A percentile compares a stretch with the other conserved stretches of the same genome.
Conservation (phyloP, 78 protist species). For the slime mould (Dictyostelium discoideum) region DNA sequence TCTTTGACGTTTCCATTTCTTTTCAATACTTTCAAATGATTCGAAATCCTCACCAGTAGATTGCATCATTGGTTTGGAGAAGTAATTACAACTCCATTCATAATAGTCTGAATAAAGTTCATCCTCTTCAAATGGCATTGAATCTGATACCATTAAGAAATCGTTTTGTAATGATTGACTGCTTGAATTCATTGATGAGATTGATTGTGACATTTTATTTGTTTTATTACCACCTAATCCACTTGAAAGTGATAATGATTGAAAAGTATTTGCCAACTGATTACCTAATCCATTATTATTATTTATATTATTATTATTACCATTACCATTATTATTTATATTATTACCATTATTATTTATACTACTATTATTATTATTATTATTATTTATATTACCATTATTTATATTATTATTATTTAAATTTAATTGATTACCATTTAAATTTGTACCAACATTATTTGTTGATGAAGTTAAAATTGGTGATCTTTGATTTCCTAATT, state of each 20-base stretch:
- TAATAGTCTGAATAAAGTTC: conserved; percentile 72
- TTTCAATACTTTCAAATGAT: conserved; percentile 69
- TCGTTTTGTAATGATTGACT: conserved; percentile 24
- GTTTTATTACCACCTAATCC: background rate
- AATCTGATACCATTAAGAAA: background rate
- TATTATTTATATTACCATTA: background rate
- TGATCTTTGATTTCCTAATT: conserved; percentile 75
- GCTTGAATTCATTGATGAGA: background rate
- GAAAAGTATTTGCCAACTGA: conserved; percentile 4
- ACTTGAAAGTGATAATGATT: background rate
- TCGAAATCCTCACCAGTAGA: conserved; percentile 68
- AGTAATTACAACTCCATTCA: conserved; percentile 81
- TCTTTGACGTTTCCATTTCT: conserved; percentile 82
- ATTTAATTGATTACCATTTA: background rate
- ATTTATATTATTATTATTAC: background rate
- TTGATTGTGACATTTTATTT: background rate
- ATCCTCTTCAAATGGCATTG: conserved; percentile 64
- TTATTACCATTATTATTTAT: background rate
- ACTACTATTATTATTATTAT: background rate
- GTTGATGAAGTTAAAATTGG: conserved; percentile 21
- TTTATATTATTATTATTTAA: background rate
- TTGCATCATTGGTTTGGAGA: conserved; percentile 81
- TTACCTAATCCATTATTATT: background rate
- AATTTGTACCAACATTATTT: background rate
- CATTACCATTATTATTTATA: background rate